phyloP scores from a whole-genome alignment of 176 grass and related monocot genomes.

The Calamus simplicifolius region DNA sequence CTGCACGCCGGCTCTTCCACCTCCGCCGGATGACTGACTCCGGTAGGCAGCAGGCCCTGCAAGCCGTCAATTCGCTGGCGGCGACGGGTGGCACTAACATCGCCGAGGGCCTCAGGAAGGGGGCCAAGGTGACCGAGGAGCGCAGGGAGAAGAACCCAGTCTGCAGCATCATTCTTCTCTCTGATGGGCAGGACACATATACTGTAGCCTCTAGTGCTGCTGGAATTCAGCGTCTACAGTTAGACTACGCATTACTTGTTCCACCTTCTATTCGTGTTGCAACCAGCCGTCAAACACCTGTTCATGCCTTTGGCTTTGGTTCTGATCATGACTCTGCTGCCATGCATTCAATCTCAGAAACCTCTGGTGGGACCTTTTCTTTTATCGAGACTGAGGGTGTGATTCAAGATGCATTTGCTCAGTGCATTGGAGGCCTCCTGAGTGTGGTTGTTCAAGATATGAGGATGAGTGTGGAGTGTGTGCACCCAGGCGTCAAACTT shows the following conservation, averaged over 20 bases:
- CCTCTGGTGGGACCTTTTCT: conserved; percentile 62
- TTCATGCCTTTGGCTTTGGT: conserved; percentile 84
- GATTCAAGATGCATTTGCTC: conserved; percentile 71
- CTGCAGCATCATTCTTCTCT: conserved; percentile 66
- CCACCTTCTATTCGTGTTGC: conserved; percentile 5
- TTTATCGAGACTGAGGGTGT: conserved; percentile 48
- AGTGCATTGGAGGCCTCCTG: conserved; percentile 69
- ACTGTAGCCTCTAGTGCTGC: not conserved
- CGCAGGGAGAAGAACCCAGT: conserved; percentile 46
- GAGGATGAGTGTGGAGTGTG: conserved; percentile 11
- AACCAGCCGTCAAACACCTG: conserved; percentile 1
- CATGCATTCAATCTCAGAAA: conserved; percentile 49
- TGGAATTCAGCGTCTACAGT: not conserved
- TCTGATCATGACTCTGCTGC: conserved; percentile 55
- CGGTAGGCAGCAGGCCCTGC: conserved; percentile 6
- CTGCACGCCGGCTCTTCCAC: conserved; percentile 3
- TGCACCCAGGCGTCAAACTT: conserved; percentile 23
- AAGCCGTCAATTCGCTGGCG: conserved; percentile 8
- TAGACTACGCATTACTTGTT: conserved; percentile 43
- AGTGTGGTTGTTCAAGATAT: conserved; percentile 44
- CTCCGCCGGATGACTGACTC: conserved; percentile 2
- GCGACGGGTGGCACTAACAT: conserved; percentile 11
- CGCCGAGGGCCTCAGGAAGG: conserved; percentile 3
- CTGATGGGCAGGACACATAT: conserved; percentile 59
- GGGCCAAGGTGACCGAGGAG: conserved; percentile 34